These are phyloP conservation scores for Lotus japonicus DNA, from an alignment of 306 rosid genomes.

Conservation along the genomic window DNA sequence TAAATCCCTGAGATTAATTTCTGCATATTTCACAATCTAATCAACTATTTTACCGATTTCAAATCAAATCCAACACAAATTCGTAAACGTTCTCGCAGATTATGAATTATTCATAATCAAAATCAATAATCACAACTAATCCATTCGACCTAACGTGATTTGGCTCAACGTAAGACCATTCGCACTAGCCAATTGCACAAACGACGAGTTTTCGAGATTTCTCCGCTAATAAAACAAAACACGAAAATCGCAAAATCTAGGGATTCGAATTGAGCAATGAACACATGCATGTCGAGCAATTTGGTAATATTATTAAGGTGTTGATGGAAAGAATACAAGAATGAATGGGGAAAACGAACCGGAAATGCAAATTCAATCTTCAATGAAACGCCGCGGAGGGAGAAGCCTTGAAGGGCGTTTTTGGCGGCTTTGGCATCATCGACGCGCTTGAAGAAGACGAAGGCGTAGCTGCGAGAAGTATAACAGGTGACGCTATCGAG, in stretches of 20 bases:
- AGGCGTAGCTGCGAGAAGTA: slow-evolving; percentile 79
- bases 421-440: slow-evolving; percentile 94
- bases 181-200: not conserved
- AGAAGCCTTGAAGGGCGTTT: slow-evolving; percentile 61
- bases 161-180: slow-evolving; percentile 4
- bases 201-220: not conserved
- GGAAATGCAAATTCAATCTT: slow-evolving; percentile 95
- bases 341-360: slow-evolving; percentile 57
- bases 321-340: slow-evolving; percentile 7
- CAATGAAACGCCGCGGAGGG: slow-evolving; percentile 50
- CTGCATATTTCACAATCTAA: not conserved
- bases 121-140: not conserved
- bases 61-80: not conserved
- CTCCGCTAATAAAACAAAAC: not conserved
- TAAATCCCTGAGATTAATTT: not conserved
- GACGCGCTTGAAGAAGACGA: slow-evolving; percentile 69
- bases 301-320: not conserved
- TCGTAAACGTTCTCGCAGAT: not conserved
- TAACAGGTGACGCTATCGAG: slow-evolving; percentile 79
- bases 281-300: not conserved
- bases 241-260: not conserved
- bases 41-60: not conserved
- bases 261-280: not conserved
- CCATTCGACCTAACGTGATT: not conserved
- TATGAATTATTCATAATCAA: not conserved